Conservation (phyloP, 2,329 filamentous ascomycete genomes). For the Bimuria novae-zelandiae region DNA sequence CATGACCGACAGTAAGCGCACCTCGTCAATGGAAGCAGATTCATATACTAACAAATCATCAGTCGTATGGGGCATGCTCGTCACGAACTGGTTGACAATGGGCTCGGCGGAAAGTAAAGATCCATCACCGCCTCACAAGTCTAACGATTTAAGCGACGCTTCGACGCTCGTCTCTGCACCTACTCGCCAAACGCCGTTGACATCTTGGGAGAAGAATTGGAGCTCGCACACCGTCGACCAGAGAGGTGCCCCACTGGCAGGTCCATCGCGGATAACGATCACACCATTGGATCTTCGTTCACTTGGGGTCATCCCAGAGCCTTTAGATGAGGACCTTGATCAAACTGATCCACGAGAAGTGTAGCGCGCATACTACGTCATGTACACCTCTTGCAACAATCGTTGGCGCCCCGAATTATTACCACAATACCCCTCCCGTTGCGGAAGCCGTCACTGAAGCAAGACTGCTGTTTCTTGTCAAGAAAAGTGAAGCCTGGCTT, state of each 20-base stretch:
- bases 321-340: neutral
- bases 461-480: too few relatives aligned
- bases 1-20: slow-evolving; percentile 43
- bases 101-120: slow-evolving; percentile 11
- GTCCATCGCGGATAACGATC: neutral
- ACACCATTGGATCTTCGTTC: neutral
- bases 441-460: too few relatives aligned
- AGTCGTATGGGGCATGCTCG: slow-evolving; percentile 26
- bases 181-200: neutral
- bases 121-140: neutral
- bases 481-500: too few relatives aligned
- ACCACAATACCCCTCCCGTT: too few relatives aligned
- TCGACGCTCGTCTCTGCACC: neutral
- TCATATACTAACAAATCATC: neutral
- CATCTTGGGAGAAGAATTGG: neutral
- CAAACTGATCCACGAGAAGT: neutral
- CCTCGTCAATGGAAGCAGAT: too few relatives aligned
- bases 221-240: neutral
- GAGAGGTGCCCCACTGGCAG: neutral
- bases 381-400: neutral
- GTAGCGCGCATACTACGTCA: neutral
- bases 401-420: too few relatives aligned
- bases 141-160: neutral
- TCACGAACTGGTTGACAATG: slow-evolving; percentile 26
- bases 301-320: neutral